Conservation (phyloP, 2,329 filamentous ascomycete genomes). For the Aspergillus sp. region DNA sequence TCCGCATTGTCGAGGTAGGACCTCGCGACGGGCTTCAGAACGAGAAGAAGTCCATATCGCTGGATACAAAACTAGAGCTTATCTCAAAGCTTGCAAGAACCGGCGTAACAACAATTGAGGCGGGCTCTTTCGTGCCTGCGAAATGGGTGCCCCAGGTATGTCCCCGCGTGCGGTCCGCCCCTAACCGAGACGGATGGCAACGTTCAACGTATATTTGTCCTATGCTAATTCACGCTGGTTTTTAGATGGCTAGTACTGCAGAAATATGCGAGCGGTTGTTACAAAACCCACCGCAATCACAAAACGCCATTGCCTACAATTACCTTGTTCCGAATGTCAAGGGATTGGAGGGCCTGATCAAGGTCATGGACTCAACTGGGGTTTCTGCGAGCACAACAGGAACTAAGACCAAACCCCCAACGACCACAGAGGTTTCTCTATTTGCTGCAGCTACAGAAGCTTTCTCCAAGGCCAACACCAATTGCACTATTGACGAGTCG, state of each 20-base stretch:
- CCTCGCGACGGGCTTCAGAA: constrained; percentile 56
- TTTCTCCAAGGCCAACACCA: constrained; percentile 66
- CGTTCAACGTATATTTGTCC: neutral
- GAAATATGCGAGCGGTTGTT: constrained; percentile 59
- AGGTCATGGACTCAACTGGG: constrained; percentile 48
- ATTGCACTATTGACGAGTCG: constrained; percentile 64
- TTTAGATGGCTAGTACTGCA: constrained; percentile 65
- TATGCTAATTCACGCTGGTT: neutral
- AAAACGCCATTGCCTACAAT: constrained; percentile 60
- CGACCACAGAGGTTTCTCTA: constrained; percentile 58
- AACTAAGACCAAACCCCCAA: constrained; percentile 29
- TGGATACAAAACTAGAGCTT: constrained; percentile 51
- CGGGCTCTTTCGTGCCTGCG: constrained; percentile 54
- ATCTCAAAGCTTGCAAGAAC: constrained; percentile 49
- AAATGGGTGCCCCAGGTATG: constrained; percentile 57
- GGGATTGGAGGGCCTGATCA: constrained; percentile 61
- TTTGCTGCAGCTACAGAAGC: constrained; percentile 66
- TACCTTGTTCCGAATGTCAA: constrained; percentile 65
- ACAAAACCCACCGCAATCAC: constrained; percentile 49
- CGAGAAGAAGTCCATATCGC: constrained; percentile 50
- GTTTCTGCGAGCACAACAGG: constrained; percentile 31
- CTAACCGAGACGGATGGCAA: neutral
- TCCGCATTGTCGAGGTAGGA: constrained; percentile 55
- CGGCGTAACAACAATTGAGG: constrained; percentile 52
- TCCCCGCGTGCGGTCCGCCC: neutral